Evolutionary conservation across 164 flowering plant genomes (phyloP).

Genomic region (Echeveria elegans): DNA sequence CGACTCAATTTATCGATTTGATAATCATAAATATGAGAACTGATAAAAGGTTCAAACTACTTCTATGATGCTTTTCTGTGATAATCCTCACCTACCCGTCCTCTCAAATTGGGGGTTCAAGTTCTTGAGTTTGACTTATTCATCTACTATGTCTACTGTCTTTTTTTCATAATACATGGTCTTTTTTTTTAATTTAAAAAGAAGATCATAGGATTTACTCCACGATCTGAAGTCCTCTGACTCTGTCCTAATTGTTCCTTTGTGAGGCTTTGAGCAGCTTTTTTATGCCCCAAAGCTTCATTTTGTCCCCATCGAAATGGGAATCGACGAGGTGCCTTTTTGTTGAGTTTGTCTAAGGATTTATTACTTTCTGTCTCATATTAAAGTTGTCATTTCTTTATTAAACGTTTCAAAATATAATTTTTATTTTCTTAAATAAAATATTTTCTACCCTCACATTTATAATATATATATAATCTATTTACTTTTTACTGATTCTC

Average conservation of each 20-base stretch:
- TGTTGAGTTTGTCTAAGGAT: not conserved
- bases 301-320: not conserved
- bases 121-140: not conserved
- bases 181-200: too few species aligned
- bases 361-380: not conserved
- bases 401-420: too few species aligned
- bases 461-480: too few species aligned
- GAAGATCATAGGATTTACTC: too few species aligned
- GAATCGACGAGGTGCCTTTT: not conserved
- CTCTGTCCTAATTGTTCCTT: not conserved
- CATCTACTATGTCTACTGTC: not conserved
- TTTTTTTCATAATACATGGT: not conserved
- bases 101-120: not conserved
- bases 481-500: too few species aligned
- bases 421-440: too few species aligned
- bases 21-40: too few species aligned
- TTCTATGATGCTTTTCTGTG: too few species aligned
- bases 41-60: too few species aligned
- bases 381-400: too few species aligned
- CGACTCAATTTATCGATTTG: too few species aligned
- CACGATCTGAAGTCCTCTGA: not conserved
- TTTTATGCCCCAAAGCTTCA: slow-evolving; percentile 3
- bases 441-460: too few species aligned
- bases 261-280: not conserved
- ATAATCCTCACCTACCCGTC: not conserved